Base-by-base conservation (phyloP, 1,284 basidiomycete species). In the Cystobasidium sp. region DNA sequence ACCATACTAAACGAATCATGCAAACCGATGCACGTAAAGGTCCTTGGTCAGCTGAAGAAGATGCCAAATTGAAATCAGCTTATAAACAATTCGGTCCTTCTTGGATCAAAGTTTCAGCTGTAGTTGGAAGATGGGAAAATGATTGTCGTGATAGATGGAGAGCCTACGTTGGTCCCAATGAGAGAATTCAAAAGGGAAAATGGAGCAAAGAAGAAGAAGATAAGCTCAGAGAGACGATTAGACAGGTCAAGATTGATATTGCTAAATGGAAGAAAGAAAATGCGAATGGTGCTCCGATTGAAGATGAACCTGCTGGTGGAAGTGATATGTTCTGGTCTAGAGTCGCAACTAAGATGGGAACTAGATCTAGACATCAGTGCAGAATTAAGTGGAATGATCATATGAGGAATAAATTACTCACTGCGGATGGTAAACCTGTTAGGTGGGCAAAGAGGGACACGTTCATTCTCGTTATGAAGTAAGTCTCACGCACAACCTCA, bases 141-240 rank as follows among this genome's bases (percentile, higher is more conserved):
- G 91, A 94, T 80, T 94, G 92, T 82, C 86, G 91, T 14, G 92
- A 94, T 82, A 86, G 92, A 74, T 93, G 89, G 82, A 87, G 90
- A 62, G 93, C 93, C 80, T 88, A 92, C 31, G 43, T 66, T 4
- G 39, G 43, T 61, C 86, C 89, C 80, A 89, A 89, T 20, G 88
- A 87, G 78, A 39, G n/a, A 8, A 66, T 56, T 37, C 22, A 24
- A n/a, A 47, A 44, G 9, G 70, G 70, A 37, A 49, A 43, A 44
- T 79, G 77, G 78, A 72, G 68, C 1, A 24, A 41, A 20, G 76
- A 75, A 39, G 77, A 78, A 41, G 80, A 81, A 64, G 52, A 75
- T 5, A 58, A 62, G 31, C 56, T 80, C 14, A 46, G 65, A n/a
- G 67, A 75, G 37, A 76, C 66, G 0, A 65, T 80, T 6, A 53